Base-by-base conservation (phyloP, 208 protist species). In the Crithidia bombi region DNA sequence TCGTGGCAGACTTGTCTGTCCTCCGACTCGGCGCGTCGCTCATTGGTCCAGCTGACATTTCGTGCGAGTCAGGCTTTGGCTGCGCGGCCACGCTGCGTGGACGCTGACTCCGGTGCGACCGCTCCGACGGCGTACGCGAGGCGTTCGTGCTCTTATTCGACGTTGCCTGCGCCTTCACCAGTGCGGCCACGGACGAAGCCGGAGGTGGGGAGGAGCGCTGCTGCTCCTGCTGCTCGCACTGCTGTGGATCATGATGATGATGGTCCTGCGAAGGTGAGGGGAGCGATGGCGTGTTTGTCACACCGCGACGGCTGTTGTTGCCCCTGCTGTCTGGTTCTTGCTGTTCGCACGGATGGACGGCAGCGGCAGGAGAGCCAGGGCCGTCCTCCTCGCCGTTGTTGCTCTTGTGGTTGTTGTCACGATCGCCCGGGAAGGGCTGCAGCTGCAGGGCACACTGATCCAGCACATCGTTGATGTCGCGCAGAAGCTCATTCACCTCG, bases 401-500 rank as follows among this genome's bases (percentile, higher is more conserved):
- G 43, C 54, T 62, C 51, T 15, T 25, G 44, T 6, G 0, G 25
- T 36, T 25, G 0, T 55, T 43, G n/a, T 7, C 14, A 23, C n/a
- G n/a, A n/a, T 55, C 50, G 14, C 15, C 28, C 19, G 70, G 30
- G 30, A 82, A 66, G 46, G 67, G 59, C 35, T 65, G 52, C 28
- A 83, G 63, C 38, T 61, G 71, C 43, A 83, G 64, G 6, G 71
- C 66, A 35, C 65, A 79, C 23, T 78, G 71, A 7, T 63, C 66
- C 28, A 83, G 50, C 50, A 83, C 72, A 21, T 78, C 72, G 17
- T 65, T 50, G 64, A 83, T 83, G 46, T 75, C 73, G 9, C 62
- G 44, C 56, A 83, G 59, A n/a, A 83, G 47, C 51, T 78, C 50
- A 15, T 51, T 36, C 33, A 65, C 57, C 23, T 68, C 63, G 1